phyloP scores from a whole-genome alignment of 345 rosid genomes.

The Eucalyptus dawsonii region DNA sequence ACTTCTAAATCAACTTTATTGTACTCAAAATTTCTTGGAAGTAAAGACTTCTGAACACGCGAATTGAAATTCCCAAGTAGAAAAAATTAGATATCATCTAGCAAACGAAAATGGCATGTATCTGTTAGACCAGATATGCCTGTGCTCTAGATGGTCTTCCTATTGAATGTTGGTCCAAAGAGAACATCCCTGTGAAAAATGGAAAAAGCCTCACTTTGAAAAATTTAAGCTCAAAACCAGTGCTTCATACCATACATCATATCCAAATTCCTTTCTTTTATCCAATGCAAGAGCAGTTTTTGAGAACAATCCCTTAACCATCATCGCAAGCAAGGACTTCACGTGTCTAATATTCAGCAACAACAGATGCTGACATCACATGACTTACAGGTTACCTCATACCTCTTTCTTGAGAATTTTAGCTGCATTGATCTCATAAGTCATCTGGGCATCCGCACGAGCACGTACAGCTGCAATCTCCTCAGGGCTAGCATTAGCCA shows the following conservation, averaged over 20 bases:
- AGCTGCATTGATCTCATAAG: conserved; percentile 65
- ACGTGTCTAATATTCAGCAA: neutral
- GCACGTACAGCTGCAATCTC: conserved; percentile 76
- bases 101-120: neutral
- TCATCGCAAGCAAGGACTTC: neutral
- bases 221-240: neutral
- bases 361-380: neutral
- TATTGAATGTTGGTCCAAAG: neutral
- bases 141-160: neutral
- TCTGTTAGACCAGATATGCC: neutral
- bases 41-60: neutral
- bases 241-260: neutral
- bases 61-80: neutral
- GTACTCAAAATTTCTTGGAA: neutral
- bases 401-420: conserved; percentile 84
- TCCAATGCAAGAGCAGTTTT: neutral
- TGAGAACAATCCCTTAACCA: neutral
- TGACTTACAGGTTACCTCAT: conserved; percentile 27
- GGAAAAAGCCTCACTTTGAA: neutral
- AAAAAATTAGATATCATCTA: neutral
- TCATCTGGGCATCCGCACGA: conserved; percentile 62
- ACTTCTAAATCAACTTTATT: neutral
- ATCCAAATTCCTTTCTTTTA: neutral
- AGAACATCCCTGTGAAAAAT: neutral
- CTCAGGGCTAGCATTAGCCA: conserved; percentile 80